Percentiles rank a stretch among this genome's conserved stretches.
Conservation (phyloP, 2,329 filamentous ascomycete species). For the Scytalidium sp. region DNA sequence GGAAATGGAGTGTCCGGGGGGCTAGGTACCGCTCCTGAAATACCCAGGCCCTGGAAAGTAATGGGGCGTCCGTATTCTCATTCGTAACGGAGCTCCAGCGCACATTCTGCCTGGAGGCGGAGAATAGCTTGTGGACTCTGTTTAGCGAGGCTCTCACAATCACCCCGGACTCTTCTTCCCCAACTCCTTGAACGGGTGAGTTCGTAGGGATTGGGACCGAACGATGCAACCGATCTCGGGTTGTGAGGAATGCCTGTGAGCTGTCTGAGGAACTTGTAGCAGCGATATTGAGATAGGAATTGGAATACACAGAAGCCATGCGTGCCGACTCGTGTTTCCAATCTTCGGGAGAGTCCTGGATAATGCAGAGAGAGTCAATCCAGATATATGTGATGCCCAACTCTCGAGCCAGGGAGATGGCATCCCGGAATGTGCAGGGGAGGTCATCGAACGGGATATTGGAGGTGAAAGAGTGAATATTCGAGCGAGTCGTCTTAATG, state of each 20-base stretch:
- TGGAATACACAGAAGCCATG: background rate
- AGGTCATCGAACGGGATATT: no score
- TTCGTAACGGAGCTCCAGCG: no score
- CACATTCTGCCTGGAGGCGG: no score
- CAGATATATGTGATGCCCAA: constrained; percentile 5
- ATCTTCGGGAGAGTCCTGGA: constrained; percentile 4
- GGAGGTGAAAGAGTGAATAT: no score
- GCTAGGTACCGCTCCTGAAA: constrained; percentile 10
- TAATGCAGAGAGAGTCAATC: constrained; percentile 11
- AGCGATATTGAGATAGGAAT: constrained; percentile 1
- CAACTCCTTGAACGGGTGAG: background rate
- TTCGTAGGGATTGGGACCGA: no score
- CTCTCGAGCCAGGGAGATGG: background rate
- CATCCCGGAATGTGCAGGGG: constrained; percentile 3
- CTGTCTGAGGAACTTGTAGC: constrained; percentile 1
- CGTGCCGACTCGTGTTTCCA: constrained; percentile 1
- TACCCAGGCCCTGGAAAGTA: constrained; percentile 7
- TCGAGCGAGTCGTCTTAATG: no score
- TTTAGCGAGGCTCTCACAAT: background rate
- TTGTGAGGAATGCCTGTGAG: no score
- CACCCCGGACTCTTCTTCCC: background rate
- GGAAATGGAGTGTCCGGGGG: constrained; percentile 7
- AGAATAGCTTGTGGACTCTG: no score
- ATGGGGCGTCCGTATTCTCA: background rate
- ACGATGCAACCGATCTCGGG: no score